A percentile compares a stretch with the other conserved stretches of the same genome.
Conservation (phyloP, 1,284 basidiomycete genomes). For the Irpex sp. region DNA sequence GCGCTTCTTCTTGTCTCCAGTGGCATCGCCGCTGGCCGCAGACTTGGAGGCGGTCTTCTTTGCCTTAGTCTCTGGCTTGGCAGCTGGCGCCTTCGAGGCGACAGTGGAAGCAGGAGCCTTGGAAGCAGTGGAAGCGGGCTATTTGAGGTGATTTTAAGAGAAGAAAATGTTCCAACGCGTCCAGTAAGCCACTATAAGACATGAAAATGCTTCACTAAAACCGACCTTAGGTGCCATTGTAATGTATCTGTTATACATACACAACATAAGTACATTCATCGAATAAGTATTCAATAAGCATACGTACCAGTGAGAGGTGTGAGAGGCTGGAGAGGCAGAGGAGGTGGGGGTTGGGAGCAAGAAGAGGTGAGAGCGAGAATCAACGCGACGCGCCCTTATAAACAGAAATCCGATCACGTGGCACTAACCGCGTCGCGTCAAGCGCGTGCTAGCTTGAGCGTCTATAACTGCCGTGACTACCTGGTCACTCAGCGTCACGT, state of each 20-base stretch:
- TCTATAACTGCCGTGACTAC: neutral
- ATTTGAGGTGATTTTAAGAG: slow-evolving; percentile 4
- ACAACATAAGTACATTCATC: neutral
- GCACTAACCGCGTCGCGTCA: slow-evolving; percentile 11
- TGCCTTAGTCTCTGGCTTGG: slow-evolving; percentile 30
- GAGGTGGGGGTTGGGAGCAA: slow-evolving; percentile 15
- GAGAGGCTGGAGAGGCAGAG: slow-evolving; percentile 1
- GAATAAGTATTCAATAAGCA: neutral
- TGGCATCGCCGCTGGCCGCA: slow-evolving; percentile 29
- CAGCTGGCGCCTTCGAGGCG: slow-evolving; percentile 46
- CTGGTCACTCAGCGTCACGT: too few relatives aligned
- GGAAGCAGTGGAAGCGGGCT: slow-evolving; percentile 46
- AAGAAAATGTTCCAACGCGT: slow-evolving; percentile 6
- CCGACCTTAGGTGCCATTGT: slow-evolving; percentile 27
- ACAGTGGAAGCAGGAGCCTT: slow-evolving; percentile 50
- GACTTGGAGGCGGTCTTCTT: slow-evolving; percentile 47
- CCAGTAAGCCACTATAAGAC: neutral
- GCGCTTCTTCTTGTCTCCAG: slow-evolving; percentile 54
- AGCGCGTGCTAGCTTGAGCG: neutral
- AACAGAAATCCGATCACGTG: slow-evolving; percentile 13
- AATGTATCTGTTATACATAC: neutral
- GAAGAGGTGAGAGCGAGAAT: slow-evolving; percentile 8
- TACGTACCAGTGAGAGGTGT: slow-evolving; percentile 3
- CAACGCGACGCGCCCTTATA: slow-evolving; percentile 16
- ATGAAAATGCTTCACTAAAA: neutral